Percentiles rank a stretch among this genome's conserved stretches.
Conservation (phyloP, 345 rosid genomes). For the Acer saccharum region DNA sequence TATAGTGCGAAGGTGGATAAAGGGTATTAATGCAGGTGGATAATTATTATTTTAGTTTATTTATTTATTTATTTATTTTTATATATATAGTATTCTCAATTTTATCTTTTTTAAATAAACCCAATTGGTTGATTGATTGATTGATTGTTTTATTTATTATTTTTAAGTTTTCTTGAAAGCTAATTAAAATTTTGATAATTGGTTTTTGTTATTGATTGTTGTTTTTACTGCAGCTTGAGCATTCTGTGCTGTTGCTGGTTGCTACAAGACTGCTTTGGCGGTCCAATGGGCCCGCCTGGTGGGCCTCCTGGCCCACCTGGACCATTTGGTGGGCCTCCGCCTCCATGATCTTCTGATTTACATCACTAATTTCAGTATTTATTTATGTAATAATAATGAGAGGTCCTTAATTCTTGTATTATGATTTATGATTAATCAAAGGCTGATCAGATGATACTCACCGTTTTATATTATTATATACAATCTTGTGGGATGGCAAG, state of each 20-base stretch:
- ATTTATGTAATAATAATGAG: neutral
- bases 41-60: too few relatives aligned
- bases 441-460: neutral
- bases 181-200: neutral
- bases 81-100: too few relatives aligned
- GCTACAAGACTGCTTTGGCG: constrained; percentile 58
- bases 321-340: too few relatives aligned
- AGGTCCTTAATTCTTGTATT: neutral
- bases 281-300: constrained; percentile 38
- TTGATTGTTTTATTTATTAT: neutral
- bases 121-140: too few relatives aligned
- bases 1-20: neutral
- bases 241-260: constrained; percentile 65
- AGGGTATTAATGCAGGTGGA: neutral
- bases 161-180: too few relatives aligned
- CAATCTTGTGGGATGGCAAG: too few relatives aligned
- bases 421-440: neutral
- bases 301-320: too few relatives aligned
- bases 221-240: constrained; percentile 40
- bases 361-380: neutral
- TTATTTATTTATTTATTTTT: too few relatives aligned
- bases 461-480: neutral
- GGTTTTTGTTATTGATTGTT: neutral
- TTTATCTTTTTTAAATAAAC: too few relatives aligned
- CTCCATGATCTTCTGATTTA: constrained; percentile 24